Percentiles rank a stretch among this genome's conserved stretches.
phyloP scores from a whole-genome alignment of 805 yeast species.

The Metschnikowia chrysomelidarum region DNA sequence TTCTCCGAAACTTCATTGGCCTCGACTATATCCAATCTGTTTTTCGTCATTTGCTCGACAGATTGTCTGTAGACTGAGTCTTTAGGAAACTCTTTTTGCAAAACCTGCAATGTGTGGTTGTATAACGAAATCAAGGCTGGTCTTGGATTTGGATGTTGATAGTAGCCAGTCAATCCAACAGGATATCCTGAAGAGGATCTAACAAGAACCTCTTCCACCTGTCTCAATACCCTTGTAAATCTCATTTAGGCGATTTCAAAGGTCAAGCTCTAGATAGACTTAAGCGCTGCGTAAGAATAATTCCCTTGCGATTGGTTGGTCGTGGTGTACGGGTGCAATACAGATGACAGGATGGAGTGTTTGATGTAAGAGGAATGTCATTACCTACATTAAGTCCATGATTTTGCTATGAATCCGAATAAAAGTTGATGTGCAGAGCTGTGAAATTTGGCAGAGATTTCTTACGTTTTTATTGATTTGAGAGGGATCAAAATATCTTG shows the following conservation, averaged over 20 bases:
- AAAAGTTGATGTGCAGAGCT: too few species aligned
- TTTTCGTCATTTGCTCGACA: slow-evolving; percentile 65
- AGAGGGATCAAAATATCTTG: too few species aligned
- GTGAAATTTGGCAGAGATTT: too few species aligned
- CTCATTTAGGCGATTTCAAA: slow-evolving; percentile 28
- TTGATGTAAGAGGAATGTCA: too few species aligned
- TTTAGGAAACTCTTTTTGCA: slow-evolving; percentile 62
- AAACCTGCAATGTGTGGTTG: slow-evolving; percentile 60
- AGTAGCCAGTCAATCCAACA: slow-evolving; percentile 77
- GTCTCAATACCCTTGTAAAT: slow-evolving; percentile 40
- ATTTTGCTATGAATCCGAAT: too few species aligned
- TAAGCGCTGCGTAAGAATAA: slow-evolving; percentile 6
- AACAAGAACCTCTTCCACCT: slow-evolving; percentile 53
- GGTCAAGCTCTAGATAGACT: too few species aligned
- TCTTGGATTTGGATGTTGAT: slow-evolving; percentile 80
- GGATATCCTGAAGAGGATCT: slow-evolving; percentile 64
- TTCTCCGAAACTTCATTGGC: slow-evolving; percentile 55
- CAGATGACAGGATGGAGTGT: too few species aligned
- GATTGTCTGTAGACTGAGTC: slow-evolving; percentile 75
- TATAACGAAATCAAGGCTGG: slow-evolving; percentile 73
- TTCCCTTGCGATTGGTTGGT: slow-evolving; percentile 17
- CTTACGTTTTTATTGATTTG: too few species aligned
- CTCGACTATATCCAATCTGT: slow-evolving; percentile 68
- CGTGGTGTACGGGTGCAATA: slow-evolving; percentile 18
- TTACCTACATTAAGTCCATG: too few species aligned